These are phyloP conservation scores for Artemisia annua DNA, from an alignment of 129 eudicot species.

Conservation along the genomic window DNA sequence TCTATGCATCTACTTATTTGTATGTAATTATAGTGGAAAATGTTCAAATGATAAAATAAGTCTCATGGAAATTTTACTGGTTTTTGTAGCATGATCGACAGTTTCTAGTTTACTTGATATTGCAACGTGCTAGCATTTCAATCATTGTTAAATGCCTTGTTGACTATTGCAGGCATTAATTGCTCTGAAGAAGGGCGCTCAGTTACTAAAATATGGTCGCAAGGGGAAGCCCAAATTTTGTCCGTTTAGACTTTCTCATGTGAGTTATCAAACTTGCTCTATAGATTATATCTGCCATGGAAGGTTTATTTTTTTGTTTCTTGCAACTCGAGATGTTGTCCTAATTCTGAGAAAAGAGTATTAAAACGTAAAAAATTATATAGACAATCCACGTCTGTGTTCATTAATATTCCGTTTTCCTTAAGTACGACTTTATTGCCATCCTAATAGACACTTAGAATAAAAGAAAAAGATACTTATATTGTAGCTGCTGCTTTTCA, in stretches of 20 bases:
- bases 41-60: too few species aligned
- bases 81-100: constrained; percentile 9
- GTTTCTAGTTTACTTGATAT: constrained; percentile 9
- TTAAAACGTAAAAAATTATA: not conserved
- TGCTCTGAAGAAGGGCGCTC: constrained; percentile 94
- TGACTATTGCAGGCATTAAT: constrained; percentile 64
- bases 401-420: too few species aligned
- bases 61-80: not conserved
- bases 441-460: too few species aligned
- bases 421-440: too few species aligned
- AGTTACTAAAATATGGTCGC: constrained; percentile 92
- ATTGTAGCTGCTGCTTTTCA: too few species aligned
- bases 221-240: constrained; percentile 95
- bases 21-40: too few species aligned
- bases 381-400: not conserved
- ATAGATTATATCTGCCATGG: not conserved
- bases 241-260: constrained; percentile 92
- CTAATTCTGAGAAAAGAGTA: constrained; percentile 6
- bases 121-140: not conserved
- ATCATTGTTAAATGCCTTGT: constrained; percentile 20
- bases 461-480: too few species aligned
- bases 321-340: constrained; percentile 10
- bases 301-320: constrained; percentile 3
- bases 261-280: constrained; percentile 38
- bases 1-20: too few species aligned